Evolutionary conservation across 345 rosid species (phyloP).

Genomic region (Eucalyptus erythrocorys): DNA sequence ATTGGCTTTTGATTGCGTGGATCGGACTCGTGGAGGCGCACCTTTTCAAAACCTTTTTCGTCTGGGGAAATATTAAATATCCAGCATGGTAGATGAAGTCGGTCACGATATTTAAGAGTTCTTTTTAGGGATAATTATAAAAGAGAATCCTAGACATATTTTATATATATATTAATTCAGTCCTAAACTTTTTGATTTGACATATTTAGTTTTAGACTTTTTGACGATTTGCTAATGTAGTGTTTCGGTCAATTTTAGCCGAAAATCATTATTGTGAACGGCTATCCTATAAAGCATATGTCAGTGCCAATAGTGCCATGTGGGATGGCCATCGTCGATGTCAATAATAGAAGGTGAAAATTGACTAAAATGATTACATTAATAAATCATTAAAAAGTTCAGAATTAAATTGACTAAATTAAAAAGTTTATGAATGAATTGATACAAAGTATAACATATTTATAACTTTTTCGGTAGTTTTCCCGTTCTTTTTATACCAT

Average conservation of each 20-base stretch:
- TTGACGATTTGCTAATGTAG: not conserved
- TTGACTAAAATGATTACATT: fast-evolving
- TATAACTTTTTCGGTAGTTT: not conserved
- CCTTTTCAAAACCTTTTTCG: not conserved
- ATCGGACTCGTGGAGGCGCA: not conserved
- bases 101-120: not conserved
- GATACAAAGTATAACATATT: fast-evolving
- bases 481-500: not conserved
- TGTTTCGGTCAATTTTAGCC: fast-evolving
- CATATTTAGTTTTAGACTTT: fast-evolving
- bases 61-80: not conserved
- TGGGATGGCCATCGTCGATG: fast-evolving
- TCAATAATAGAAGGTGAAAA: fast-evolving
- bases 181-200: fast-evolving
- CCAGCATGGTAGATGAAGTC: not conserved
- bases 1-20: not conserved
- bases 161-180: fast-evolving
- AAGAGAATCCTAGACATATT: fast-evolving
- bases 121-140: not conserved
- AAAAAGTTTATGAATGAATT: too few relatives aligned
- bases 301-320: fast-evolving
- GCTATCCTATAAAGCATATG: fast-evolving
- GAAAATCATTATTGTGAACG: fast-evolving
- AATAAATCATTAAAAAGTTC: fast-evolving
- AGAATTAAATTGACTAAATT: fast-evolving